Conservation (phyloP, 305 asterid species). For the Vinca major region DNA sequence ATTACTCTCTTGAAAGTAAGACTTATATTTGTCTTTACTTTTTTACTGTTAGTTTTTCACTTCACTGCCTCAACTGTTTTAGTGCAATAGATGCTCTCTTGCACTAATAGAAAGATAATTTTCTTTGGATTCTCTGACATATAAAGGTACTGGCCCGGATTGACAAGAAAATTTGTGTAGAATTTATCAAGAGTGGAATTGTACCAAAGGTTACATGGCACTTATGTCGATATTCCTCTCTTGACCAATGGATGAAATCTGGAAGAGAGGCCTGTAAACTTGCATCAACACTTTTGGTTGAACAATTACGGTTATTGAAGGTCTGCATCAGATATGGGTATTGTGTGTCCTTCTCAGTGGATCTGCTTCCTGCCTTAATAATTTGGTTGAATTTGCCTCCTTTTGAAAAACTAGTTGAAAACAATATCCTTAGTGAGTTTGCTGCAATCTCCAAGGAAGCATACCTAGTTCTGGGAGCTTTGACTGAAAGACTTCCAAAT, state of each 20-base stretch:
- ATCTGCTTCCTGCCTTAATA: conserved; percentile 56
- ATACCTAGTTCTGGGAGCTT: conserved; percentile 59
- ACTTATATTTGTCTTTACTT: background rate
- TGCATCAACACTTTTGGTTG: conserved; percentile 70
- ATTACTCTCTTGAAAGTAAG: conserved; percentile 71
- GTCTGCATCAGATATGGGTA: conserved; percentile 61
- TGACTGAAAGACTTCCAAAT: conserved; percentile 65
- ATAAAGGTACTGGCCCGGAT: conserved; percentile 66
- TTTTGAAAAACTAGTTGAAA: conserved; percentile 42
- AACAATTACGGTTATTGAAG: conserved; percentile 81
- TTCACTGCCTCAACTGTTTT: conserved; percentile 4
- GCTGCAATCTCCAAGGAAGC: conserved; percentile 65
- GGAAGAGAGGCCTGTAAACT: conserved; percentile 65
- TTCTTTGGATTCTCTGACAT: conserved; percentile 17
- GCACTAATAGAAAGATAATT: background rate
- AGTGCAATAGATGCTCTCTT: conserved; percentile 4
- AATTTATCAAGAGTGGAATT: conserved; percentile 50
- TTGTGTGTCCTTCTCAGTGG: conserved; percentile 51
- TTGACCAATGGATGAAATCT: conserved; percentile 61
- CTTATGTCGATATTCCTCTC: conserved; percentile 50
- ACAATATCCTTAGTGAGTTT: conserved; percentile 50
- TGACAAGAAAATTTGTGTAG: conserved; percentile 51
- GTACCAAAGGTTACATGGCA: conserved; percentile 77
- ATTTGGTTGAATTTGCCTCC: conserved; percentile 67
- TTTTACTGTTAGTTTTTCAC: conserved; percentile 7